phyloP scores from a whole-genome alignment of 768 basidiomycete species.

The Rhodotorula diobovata region DNA sequence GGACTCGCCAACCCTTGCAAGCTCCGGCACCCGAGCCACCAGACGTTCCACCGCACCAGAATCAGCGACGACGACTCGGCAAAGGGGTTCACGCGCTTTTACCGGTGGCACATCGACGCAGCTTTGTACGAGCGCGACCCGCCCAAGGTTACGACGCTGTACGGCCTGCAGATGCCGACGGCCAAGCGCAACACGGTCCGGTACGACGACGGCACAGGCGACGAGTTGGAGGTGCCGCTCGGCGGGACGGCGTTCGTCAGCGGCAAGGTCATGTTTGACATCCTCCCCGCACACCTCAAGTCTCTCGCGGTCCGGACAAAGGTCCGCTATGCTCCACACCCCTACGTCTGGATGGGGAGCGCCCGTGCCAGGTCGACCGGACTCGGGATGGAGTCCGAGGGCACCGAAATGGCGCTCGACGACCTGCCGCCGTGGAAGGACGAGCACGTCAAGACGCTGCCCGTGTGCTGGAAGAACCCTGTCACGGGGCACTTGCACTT shows the following conservation, averaged over 20 bases:
- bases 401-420: slow-evolving; percentile 60
- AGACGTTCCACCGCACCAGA: slow-evolving; percentile 76
- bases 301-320: slow-evolving; percentile 70
- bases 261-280: slow-evolving; percentile 77
- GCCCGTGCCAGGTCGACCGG: slow-evolving; percentile 71
- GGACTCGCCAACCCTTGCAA: slow-evolving; percentile 51
- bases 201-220: slow-evolving; percentile 68
- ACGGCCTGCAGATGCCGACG: slow-evolving; percentile 66
- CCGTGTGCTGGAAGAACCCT: slow-evolving; percentile 89
- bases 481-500: slow-evolving; percentile 75
- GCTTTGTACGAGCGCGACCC: slow-evolving; percentile 54
- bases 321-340: slow-evolving; percentile 76
- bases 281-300: slow-evolving; percentile 66
- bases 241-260: slow-evolving; percentile 74
- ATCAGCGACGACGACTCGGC: slow-evolving; percentile 70
- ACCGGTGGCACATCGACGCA: slow-evolving; percentile 69
- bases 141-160: slow-evolving; percentile 79
- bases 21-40: slow-evolving; percentile 81
- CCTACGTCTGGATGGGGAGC: slow-evolving; percentile 85
- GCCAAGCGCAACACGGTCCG: slow-evolving; percentile 56
- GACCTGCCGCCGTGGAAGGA: slow-evolving; percentile 82
- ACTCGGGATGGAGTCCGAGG: slow-evolving; percentile 74
- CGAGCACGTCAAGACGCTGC: slow-evolving; percentile 65
- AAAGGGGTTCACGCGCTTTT: slow-evolving; percentile 63
- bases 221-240: slow-evolving; percentile 72